Evolutionary conservation across 2,329 filamentous ascomycete genomes (phyloP).

Genomic region (Rugonectria rugulosa): DNA sequence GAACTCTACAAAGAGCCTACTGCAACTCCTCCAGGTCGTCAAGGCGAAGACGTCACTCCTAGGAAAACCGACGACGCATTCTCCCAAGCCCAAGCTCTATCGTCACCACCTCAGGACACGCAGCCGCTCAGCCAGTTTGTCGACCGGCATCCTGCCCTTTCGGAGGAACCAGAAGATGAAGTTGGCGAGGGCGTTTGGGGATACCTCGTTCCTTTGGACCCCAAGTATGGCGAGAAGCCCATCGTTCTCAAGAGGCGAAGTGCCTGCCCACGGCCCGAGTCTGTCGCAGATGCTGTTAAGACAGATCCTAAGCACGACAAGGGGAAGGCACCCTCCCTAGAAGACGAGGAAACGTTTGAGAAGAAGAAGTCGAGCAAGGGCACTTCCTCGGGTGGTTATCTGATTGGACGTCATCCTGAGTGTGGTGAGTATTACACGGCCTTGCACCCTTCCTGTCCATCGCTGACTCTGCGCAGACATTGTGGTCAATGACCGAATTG

Average conservation of each 20-base stretch:
- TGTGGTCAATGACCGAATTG: conserved; percentile 76
- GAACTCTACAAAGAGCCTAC: conserved; percentile 72
- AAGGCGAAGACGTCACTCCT: conserved; percentile 62
- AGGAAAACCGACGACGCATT: conserved; percentile 58
- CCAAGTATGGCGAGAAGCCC: conserved; percentile 70
- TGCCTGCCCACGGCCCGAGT: conserved; percentile 69
- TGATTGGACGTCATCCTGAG: conserved; percentile 92
- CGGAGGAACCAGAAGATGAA: conserved; percentile 87
- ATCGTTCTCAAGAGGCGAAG: conserved; percentile 77
- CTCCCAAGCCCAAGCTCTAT: conserved; percentile 54
- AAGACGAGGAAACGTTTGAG: conserved; percentile 69
- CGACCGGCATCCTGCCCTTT: conserved; percentile 73
- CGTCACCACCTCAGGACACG: conserved; percentile 70
- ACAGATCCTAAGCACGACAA: conserved; percentile 51
- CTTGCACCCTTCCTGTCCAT: neutral
- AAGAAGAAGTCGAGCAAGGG: conserved; percentile 64
- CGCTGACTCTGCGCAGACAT: conserved; percentile 60
- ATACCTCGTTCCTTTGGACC: conserved; percentile 85
- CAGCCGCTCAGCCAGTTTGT: conserved; percentile 74
- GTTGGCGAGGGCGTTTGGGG: conserved; percentile 90
- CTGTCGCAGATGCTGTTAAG: conserved; percentile 46
- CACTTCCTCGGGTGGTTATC: conserved; percentile 79
- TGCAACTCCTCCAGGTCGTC: conserved; percentile 71
- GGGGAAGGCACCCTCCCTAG: conserved; percentile 55
- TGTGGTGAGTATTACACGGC: conserved; percentile 71